These are phyloP conservation scores for Russula sp. DNA, from an alignment of 768 basidiomycete species.

Conservation along the genomic window DNA sequence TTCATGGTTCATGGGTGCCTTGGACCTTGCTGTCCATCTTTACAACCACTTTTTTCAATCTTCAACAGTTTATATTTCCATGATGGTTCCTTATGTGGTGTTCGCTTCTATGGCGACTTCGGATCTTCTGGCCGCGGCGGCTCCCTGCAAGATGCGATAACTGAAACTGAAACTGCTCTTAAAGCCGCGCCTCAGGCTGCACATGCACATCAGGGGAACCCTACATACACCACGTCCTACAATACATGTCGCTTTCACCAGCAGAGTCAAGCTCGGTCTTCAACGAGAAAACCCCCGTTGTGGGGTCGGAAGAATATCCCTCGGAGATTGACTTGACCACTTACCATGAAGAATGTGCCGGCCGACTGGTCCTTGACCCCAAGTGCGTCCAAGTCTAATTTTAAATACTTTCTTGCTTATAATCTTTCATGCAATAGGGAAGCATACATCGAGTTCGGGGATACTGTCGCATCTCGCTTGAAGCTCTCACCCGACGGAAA, in stretches of 20 bases:
- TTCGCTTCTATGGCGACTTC: not conserved
- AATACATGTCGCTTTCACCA: not conserved
- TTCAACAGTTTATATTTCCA: not conserved
- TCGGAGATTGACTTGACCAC: conserved; percentile 37
- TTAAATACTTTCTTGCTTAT: not conserved
- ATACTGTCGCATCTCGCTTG: conserved; percentile 49
- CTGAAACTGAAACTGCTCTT: not conserved
- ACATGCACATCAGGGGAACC: not conserved
- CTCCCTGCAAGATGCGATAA: not conserved
- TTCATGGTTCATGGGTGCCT: no score
- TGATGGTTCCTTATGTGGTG: not conserved
- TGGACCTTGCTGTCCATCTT: not conserved
- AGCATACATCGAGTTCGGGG: conserved; percentile 60
- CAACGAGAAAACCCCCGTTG: conserved; percentile 15
- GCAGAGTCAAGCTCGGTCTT: not conserved
- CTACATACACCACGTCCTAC: no score
- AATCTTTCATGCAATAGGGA: conserved; percentile 42
- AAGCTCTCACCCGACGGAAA: conserved; percentile 58
- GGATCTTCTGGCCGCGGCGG: not conserved
- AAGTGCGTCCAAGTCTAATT: conserved; percentile 37
- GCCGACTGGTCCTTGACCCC: conserved; percentile 61
- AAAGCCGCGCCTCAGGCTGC: not conserved
- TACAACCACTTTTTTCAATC: not conserved
- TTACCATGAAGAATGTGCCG: conserved; percentile 56
- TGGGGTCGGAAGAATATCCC: not conserved